A percentile compares a stretch with the other conserved stretches of the same genome.
phyloP scores from a whole-genome alignment of 495 filamentous ascomycete genomes.

The Bombardia bombarda region DNA sequence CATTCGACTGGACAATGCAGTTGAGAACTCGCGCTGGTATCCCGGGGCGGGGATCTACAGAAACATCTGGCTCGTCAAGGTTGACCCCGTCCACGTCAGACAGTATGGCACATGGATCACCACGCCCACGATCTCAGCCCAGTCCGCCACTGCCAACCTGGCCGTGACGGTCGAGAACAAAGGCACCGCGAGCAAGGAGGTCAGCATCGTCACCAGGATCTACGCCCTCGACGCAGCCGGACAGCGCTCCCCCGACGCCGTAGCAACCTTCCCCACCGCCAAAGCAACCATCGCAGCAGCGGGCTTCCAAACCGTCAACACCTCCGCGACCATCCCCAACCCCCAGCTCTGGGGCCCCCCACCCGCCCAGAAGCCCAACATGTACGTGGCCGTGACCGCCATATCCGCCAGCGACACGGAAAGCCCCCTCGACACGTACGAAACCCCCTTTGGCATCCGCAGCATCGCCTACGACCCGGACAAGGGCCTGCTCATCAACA shows the following conservation, averaged over 20 bases:
- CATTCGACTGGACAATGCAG: conserved; percentile 40
- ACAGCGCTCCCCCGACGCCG: conserved; percentile 11
- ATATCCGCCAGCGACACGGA: conserved; percentile 8
- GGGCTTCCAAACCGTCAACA: conserved; percentile 22
- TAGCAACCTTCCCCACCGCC: conserved; percentile 16
- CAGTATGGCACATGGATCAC: conserved; percentile 40
- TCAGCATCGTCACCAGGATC: conserved; percentile 23
- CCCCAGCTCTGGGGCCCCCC: conserved; percentile 41
- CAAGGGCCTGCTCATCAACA: conserved; percentile 36
- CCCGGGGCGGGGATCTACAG: conserved; percentile 45
- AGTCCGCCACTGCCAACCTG: conserved; percentile 32
- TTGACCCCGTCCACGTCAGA: conserved; percentile 32
- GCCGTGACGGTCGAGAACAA: conserved; percentile 33
- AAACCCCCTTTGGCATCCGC: conserved; percentile 42
- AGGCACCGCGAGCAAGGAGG: conserved; percentile 12
- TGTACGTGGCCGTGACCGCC: conserved; percentile 36
- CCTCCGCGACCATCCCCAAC: conserved; percentile 23
- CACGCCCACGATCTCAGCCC: conserved; percentile 27
- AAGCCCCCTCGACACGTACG: conserved; percentile 38
- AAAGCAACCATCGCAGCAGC: conserved; percentile 20
- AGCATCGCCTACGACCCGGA: conserved; percentile 26
- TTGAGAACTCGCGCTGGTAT: conserved; percentile 41
- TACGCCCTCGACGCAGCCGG: conserved; percentile 15
- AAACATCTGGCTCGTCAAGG: conserved; percentile 42
- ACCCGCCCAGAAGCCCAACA: conserved; percentile 33